Evolutionary conservation across 768 basidiomycete genomes (phyloP), one percentile per base, ranked within the genome.

Genomic region (Russula sp.): DNA sequence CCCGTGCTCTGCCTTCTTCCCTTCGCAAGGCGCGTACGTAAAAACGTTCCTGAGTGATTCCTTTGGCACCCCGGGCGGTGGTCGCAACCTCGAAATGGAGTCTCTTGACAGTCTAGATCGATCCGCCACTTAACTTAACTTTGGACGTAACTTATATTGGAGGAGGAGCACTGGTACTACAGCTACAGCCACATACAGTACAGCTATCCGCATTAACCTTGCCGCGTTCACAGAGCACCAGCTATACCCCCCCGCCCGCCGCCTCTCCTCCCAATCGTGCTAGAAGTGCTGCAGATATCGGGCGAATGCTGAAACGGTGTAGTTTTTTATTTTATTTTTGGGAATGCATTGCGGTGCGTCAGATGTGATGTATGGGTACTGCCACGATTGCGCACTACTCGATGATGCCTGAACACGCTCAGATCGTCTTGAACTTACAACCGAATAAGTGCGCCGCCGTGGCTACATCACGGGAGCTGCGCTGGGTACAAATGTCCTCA

Each of bases 381-480:
- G 22, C 26, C 36, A 46, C 38, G 18, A 44, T 42, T 48, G 49
- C 36, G 3, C 46, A 46, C 32, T 57, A 10, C 28, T 30, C 28
- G 28, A 5, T 30, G 26, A 44, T 5, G 24, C 30, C 2, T 20
- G 42, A 48, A 48, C 10, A 48, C 14, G 11, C 38, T 34, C 32
- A 32, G 62, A 58, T 63, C 56, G 26, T 52, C 50, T 22, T 34
- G 24, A 63, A 63, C 38, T 50, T 10, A 49, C 28, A 34, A 55
- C 26, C 28, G 38, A 38, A 54, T 32, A 30, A 40, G 22, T 32
- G 38, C 34, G 42, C 44, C 26, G 42, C 58, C 24, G 48, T 52
- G 57, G 32, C 40, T 55, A 18, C 58, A 30, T 57, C 51, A 55
- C 34, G 53, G 44, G 59, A 49, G 44, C 22, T 32, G 57, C 57